Base-by-base conservation (phyloP, 2,329 filamentous ascomycete species). In the Botryotinia calthae region DNA sequence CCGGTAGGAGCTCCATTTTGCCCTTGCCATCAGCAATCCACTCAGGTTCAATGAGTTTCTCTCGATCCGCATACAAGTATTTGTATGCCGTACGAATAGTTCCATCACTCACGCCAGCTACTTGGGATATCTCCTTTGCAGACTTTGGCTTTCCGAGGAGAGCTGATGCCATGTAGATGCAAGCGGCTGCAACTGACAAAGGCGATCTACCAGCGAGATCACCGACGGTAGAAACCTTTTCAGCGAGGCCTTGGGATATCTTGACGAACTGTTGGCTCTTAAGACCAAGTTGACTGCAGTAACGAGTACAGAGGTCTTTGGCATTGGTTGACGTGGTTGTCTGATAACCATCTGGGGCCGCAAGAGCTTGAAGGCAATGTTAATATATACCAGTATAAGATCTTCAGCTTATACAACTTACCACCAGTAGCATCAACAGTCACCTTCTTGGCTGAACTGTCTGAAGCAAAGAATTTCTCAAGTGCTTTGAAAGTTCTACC, bases 21-120 rank as follows among this genome's bases (percentile, higher is more conserved):
- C 90, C 93, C 79, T 88, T 87, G 73, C 92, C 92, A 73, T 90
- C 89, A 71, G 87, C 86, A 71, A 95, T 86, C 89, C 93, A 95
- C 74, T 92, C 89, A 69, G 89, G 85, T 77, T 92, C 90, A 78
- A 98, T 89, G 73, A 99, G 84, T 75, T 88, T 86, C 72, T 95
- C 90, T 68, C 90, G 89, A 66, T 91, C 90, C 28, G 87, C 86
- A 81, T 95, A 95, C 66, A 99, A 86, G 79, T 93, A 90, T 81
- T 96, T 96, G 85, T 98, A 99, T 0, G 95, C 95, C 40, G 93
- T 97, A 79, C 97, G 95, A 79, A 99, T 97, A 0, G 96, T 99
- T 72, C 96, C 95, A 80, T 99, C 97, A 81, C 94, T 98, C 42
- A 99, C 96, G 76, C 94, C 93, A 1, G 93, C 94, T 28, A 96